Evolutionary conservation across 2,329 filamentous ascomycete genomes (phyloP).

Genomic region (Septoria petroselini): DNA sequence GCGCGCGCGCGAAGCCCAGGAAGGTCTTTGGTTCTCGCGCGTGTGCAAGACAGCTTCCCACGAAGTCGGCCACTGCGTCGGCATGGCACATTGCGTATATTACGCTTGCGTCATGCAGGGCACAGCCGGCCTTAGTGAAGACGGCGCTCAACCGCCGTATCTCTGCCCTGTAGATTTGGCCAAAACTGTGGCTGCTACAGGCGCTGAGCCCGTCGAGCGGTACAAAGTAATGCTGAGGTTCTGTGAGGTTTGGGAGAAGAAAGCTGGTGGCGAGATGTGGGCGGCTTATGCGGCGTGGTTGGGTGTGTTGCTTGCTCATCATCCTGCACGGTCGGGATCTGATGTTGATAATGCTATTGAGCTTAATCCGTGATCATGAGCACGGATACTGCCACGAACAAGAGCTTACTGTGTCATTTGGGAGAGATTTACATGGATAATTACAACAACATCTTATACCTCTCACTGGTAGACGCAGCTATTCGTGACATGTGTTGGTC

Average conservation of each 20-base stretch:
- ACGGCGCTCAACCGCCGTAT: slow-evolving; percentile 61
- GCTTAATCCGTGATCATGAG: not conserved
- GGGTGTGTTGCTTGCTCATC: slow-evolving; percentile 21
- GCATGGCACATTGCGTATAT: slow-evolving; percentile 64
- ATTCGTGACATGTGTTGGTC: no score
- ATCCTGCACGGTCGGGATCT: not conserved
- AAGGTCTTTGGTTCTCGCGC: slow-evolving; percentile 55
- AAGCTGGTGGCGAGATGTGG: slow-evolving; percentile 44
- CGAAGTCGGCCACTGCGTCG: slow-evolving; percentile 66
- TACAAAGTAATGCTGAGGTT: slow-evolving; percentile 44
- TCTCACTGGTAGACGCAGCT: no score
- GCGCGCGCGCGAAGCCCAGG: not conserved
- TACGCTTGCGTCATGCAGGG: slow-evolving; percentile 65
- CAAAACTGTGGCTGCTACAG: slow-evolving; percentile 46
- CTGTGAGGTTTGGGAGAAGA: slow-evolving; percentile 42
- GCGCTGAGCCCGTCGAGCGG: slow-evolving; percentile 36
- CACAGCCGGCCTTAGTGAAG: slow-evolving; percentile 56
- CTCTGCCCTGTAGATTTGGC: slow-evolving; percentile 58
- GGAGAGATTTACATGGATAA: no score
- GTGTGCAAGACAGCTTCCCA: slow-evolving; percentile 59
- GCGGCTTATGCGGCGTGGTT: slow-evolving; percentile 49
- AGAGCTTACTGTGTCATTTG: no score
- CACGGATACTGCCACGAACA: no score
- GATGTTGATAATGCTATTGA: slow-evolving; percentile 1
- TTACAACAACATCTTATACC: no score